Evolutionary conservation across 176 grass and related monocot genomes (phyloP).

Genomic region (Secale cereale): DNA sequence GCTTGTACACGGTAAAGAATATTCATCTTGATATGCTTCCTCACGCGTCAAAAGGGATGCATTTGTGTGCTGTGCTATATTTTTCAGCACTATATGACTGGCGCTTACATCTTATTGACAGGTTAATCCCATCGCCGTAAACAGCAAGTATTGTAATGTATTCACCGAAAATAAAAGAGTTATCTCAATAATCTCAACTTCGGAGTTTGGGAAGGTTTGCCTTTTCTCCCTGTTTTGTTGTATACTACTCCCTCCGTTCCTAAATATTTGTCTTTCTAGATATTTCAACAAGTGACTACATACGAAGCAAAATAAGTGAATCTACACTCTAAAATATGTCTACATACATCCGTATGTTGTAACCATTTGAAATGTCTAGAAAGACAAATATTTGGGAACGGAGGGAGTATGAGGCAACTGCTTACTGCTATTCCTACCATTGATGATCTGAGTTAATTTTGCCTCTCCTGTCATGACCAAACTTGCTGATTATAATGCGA

Average conservation of each 20-base stretch:
- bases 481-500: neutral
- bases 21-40: conserved; percentile 1
- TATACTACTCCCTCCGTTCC: too few species aligned
- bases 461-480: neutral
- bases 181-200: conserved; percentile 75
- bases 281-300: too few species aligned
- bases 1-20: conserved; percentile 76
- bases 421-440: neutral
- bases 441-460: neutral
- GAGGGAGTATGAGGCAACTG: neutral
- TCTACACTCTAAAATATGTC: too few species aligned
- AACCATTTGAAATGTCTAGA: too few species aligned
- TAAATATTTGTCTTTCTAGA: too few species aligned
- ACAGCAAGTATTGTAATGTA: conserved; percentile 98
- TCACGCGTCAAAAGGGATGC: neutral
- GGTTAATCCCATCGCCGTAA: conserved; percentile 99
- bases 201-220: conserved; percentile 90
- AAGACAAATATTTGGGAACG: too few species aligned
- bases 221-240: neutral
- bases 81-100: conserved; percentile 23
- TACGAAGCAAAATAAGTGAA: too few species aligned
- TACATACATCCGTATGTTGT: too few species aligned
- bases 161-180: conserved; percentile 98
- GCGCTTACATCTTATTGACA: conserved; percentile 34
- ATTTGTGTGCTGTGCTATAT: conserved; percentile 3